phyloP scores from a whole-genome alignment of 768 basidiomycete genomes.

The Pleurotus eryngii region DNA sequence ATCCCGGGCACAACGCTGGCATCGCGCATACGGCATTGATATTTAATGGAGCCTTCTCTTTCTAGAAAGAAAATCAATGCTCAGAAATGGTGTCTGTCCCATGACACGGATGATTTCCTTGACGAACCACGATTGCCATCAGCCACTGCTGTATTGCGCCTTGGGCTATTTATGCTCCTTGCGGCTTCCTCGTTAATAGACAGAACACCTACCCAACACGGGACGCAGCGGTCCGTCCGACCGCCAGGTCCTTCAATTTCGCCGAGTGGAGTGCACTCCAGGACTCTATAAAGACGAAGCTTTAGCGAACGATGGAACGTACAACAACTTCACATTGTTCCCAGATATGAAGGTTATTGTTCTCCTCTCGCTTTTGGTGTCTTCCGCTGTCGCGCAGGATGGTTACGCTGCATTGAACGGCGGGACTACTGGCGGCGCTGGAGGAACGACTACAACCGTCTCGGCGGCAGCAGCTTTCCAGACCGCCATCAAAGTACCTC shows the following conservation, averaged over 20 bases:
- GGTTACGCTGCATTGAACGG: slow-evolving; percentile 20
- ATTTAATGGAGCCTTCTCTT: too few species aligned
- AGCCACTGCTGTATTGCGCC: too few species aligned
- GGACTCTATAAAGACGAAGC: background rate
- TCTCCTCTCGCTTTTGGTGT: background rate
- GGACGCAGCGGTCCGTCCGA: background rate
- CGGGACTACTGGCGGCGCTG: slow-evolving; percentile 18
- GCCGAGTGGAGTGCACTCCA: background rate
- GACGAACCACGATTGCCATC: too few species aligned
- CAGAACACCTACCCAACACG: background rate
- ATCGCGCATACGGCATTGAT: too few species aligned
- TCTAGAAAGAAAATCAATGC: too few species aligned
- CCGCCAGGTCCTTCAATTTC: background rate
- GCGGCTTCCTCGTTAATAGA: too few species aligned
- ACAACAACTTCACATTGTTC: background rate
- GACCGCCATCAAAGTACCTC: slow-evolving; percentile 17
- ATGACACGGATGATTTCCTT: too few species aligned
- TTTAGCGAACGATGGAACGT: background rate
- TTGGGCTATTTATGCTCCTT: too few species aligned
- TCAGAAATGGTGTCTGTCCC: too few species aligned
- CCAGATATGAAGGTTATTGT: background rate
- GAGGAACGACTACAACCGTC: slow-evolving; percentile 20
- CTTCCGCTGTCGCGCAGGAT: slow-evolving; percentile 11
- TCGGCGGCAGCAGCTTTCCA: slow-evolving; percentile 19
- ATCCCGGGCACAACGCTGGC: too few species aligned